These are phyloP conservation scores for Aegilops longissima DNA, from an alignment of 176 grass and related monocot species.

Conservation along the genomic window DNA sequence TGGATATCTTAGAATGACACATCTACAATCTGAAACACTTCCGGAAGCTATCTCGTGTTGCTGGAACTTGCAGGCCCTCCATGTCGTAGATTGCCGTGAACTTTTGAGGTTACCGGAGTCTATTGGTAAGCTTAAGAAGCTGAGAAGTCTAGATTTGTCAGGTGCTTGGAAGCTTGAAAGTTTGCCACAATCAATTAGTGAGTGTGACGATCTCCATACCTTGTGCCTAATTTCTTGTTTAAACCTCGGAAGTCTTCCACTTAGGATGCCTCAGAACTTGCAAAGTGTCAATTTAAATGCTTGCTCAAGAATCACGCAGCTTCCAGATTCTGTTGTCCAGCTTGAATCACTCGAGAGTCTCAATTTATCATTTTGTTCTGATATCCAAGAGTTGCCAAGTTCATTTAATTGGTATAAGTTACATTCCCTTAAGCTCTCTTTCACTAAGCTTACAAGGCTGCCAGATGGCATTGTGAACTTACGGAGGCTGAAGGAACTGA, in stretches of 20 bases:
- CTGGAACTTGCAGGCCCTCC: slow-evolving; percentile 22
- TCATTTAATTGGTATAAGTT: not conserved
- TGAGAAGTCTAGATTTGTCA: slow-evolving; percentile 16
- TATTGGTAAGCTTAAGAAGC: slow-evolving; percentile 10
- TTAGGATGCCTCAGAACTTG: not conserved
- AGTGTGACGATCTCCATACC: not conserved
- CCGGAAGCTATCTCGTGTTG: slow-evolving; percentile 8
- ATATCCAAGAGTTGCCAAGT: not conserved
- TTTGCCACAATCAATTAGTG: slow-evolving; percentile 27
- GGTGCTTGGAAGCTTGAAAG: not conserved
- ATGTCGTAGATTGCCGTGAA: not conserved
- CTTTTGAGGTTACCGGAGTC: slow-evolving; percentile 2
- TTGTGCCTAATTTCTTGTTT: not conserved
- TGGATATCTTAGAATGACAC: slow-evolving; percentile 20
- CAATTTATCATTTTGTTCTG: not conserved
- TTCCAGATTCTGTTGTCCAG: not conserved
- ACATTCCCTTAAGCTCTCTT: not conserved
- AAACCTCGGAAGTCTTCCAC: not conserved
- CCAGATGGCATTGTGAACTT: not conserved
- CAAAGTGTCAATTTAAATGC: not conserved
- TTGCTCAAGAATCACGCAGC: not conserved
- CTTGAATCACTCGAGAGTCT: not conserved
- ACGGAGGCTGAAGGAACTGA: not conserved
- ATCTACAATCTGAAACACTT: not conserved
- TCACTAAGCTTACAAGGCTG: not conserved